These are phyloP conservation scores for Diatrype stigma DNA, from an alignment of 2,329 filamentous ascomycete species.

Conservation along the genomic window DNA sequence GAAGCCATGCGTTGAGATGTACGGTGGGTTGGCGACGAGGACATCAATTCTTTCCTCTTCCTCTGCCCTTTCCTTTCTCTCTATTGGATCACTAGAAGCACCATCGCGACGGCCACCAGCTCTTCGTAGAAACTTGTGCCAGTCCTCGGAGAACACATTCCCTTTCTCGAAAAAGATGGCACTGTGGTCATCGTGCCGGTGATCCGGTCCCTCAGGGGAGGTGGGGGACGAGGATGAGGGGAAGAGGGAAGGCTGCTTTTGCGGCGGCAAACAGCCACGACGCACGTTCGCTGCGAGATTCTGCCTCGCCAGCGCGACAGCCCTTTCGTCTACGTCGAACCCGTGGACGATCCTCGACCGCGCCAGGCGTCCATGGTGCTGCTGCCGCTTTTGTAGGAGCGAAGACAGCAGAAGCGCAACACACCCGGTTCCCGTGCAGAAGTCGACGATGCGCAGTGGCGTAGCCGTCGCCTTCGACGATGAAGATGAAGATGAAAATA, in stretches of 20 bases:
- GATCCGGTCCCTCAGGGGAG: slow-evolving; percentile 16
- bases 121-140: slow-evolving; percentile 23
- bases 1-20: slow-evolving; percentile 68
- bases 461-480: not conserved
- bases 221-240: too few species aligned
- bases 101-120: not conserved
- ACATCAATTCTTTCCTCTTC: slow-evolving; percentile 47
- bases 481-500: not conserved
- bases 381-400: slow-evolving; percentile 40
- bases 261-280: too few species aligned
- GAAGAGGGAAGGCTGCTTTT: too few species aligned
- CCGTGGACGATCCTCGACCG: slow-evolving; percentile 56
- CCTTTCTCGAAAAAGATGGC: slow-evolving; percentile 42
- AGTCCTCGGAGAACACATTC: slow-evolving; percentile 44
- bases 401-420: slow-evolving; percentile 74
- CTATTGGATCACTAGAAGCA: too few species aligned
- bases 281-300: slow-evolving; percentile 57
- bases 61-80: slow-evolving; percentile 2
- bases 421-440: slow-evolving; percentile 90
- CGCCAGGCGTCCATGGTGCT: slow-evolving; percentile 15
- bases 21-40: slow-evolving; percentile 85
- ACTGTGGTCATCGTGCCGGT: slow-evolving; percentile 21
- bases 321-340: slow-evolving; percentile 66
- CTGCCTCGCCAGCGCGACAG: slow-evolving; percentile 59
- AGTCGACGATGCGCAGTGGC: slow-evolving; percentile 65